Evolutionary conservation across 495 filamentous ascomycete genomes (phyloP).

Genomic region (Rusavskia elegans): DNA sequence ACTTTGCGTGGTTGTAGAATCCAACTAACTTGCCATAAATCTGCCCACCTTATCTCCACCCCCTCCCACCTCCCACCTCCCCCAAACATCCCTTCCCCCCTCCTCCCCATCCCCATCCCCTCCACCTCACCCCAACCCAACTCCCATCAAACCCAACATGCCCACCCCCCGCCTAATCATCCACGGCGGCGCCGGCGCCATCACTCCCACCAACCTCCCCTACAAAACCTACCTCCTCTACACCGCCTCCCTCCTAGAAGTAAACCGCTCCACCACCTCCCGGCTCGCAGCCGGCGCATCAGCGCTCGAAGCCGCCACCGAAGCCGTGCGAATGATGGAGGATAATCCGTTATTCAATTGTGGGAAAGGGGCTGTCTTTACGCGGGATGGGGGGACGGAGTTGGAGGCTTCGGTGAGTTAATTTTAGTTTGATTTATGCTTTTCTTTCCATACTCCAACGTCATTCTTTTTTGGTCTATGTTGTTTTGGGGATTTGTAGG

Average conservation of each 20-base stretch:
- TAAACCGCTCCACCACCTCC: conserved; percentile 30
- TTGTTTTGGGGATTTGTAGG: too few relatives aligned
- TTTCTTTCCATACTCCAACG: too few relatives aligned
- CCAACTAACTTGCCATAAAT: too few relatives aligned
- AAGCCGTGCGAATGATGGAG: conserved; percentile 65
- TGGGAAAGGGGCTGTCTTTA: conserved; percentile 77
- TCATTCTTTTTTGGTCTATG: too few relatives aligned
- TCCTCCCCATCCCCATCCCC: neutral
- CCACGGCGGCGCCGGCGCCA: conserved; percentile 78
- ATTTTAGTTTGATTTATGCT: neutral
- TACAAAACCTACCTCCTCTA: conserved; percentile 42
- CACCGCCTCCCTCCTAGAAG: conserved; percentile 45
- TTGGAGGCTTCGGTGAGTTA: conserved; percentile 50
- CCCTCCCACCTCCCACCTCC: neutral
- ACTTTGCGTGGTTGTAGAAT: too few relatives aligned
- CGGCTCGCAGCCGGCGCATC: conserved; percentile 28
- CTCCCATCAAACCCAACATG: neutral
- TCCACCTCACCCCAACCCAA: neutral
- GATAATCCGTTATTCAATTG: conserved; percentile 74
- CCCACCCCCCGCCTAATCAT: conserved; percentile 59
- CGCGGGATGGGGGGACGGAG: conserved; percentile 64
- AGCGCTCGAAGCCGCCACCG: conserved; percentile 57
- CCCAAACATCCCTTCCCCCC: neutral
- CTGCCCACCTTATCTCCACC: too few relatives aligned
- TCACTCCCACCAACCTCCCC: conserved; percentile 51